Evolutionary conservation across 371 early-diverging fungal species (phyloP).

Genomic region (Mucor lusitanicus): DNA sequence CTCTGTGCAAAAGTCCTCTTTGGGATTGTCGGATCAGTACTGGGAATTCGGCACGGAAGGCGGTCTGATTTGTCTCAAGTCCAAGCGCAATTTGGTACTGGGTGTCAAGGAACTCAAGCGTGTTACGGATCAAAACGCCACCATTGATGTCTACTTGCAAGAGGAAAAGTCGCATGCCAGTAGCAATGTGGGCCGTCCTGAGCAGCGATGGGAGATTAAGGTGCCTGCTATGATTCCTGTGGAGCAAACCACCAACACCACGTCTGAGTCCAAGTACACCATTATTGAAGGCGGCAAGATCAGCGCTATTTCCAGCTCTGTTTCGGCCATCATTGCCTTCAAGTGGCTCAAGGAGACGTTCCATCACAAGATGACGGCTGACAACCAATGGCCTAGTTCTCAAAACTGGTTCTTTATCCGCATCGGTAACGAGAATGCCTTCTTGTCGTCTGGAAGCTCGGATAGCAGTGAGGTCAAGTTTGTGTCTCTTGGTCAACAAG

Average conservation of each 20-base stretch:
- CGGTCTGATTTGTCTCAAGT: conserved; percentile 31
- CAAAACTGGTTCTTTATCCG: conserved; percentile 48
- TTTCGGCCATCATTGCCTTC: conserved; percentile 31
- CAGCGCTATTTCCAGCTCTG: conserved; percentile 23
- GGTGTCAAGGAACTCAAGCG: conserved; percentile 41
- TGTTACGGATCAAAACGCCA: conserved; percentile 6
- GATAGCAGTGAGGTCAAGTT: conserved; percentile 31
- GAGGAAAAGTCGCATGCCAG: conserved; percentile 37
- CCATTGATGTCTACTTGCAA: conserved; percentile 37
- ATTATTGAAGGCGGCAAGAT: conserved; percentile 41
- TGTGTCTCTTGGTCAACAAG: conserved; percentile 27
- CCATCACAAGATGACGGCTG: conserved; percentile 27
- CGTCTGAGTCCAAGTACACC: conserved; percentile 27
- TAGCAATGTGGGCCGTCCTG: conserved; percentile 30
- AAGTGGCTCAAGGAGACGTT: conserved; percentile 39
- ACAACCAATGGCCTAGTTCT: conserved; percentile 35
- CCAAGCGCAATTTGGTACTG: conserved; percentile 34
- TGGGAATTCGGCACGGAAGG: conserved; percentile 38
- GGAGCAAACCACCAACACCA: conserved; percentile 11
- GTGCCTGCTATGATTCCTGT: conserved; percentile 40
- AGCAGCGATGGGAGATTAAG: conserved; percentile 47
- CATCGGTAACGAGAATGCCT: conserved; percentile 35
- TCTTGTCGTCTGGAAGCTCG: conserved; percentile 33
- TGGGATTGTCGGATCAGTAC: conserved; percentile 35
- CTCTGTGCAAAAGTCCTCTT: conserved; percentile 21